A percentile compares a stretch with the other conserved stretches of the same genome.
phyloP scores from a whole-genome alignment of 176 grass and related monocot genomes.

The Microstegium vimineum region DNA sequence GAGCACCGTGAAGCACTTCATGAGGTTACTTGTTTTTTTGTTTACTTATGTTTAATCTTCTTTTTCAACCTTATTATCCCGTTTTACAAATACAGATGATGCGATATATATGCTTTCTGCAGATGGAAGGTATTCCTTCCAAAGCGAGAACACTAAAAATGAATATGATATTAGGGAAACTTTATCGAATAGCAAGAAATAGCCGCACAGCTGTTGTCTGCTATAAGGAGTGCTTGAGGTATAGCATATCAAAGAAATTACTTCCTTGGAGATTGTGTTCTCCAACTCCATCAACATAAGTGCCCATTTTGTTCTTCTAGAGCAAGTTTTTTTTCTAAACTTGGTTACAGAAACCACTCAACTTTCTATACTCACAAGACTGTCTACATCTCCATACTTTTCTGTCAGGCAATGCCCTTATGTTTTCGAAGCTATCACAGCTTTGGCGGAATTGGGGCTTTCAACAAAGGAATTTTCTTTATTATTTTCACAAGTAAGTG shows the following conservation, averaged over 20 bases:
- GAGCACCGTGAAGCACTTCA: conserved; percentile 87
- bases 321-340: neutral
- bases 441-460: conserved; percentile 86
- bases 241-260: conserved; percentile 14
- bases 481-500: conserved; percentile 76
- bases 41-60: conserved; percentile 13
- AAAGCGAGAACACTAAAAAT: conserved; percentile 84
- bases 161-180: conserved; percentile 89
- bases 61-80: neutral
- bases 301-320: neutral
- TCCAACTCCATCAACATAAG: neutral
- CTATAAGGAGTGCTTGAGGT: conserved; percentile 99
- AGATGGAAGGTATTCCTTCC: conserved; percentile 97
- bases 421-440: conserved; percentile 82
- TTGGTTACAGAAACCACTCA: neutral
- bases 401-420: conserved; percentile 76
- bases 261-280: neutral
- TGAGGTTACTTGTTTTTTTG: conserved; percentile 49
- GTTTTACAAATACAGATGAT: neutral
- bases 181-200: conserved; percentile 83
- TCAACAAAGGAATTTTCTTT: conserved; percentile 81
- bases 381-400: conserved; percentile 21
- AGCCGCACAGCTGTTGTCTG: conserved; percentile 66
- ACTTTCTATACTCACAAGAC: neutral
- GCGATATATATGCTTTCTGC: conserved; percentile 29